Conservation (phyloP, 306 rosid genomes). For the Fragaria ananassa region DNA sequence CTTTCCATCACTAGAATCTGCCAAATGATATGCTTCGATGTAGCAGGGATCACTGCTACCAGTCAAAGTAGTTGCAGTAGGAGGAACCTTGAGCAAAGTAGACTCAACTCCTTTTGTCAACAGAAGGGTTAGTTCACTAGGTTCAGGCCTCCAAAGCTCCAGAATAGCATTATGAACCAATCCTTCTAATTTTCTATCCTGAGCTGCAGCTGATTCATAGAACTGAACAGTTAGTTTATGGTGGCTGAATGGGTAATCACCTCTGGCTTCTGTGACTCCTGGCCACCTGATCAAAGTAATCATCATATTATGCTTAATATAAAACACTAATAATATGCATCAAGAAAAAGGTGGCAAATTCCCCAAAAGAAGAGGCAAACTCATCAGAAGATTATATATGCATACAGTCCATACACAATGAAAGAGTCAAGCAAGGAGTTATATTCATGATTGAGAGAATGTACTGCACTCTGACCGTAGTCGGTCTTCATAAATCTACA, state of each 20-base stretch:
- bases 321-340: background rate
- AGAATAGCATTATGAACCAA: slow-evolving; percentile 97
- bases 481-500: background rate
- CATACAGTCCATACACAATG: background rate
- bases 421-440: slow-evolving; percentile 1
- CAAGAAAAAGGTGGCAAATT: background rate
- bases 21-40: slow-evolving; percentile 93
- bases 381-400: background rate
- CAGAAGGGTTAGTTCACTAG: slow-evolving; percentile 85
- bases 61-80: slow-evolving; percentile 86
- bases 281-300: slow-evolving; percentile 71
- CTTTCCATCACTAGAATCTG: slow-evolving; percentile 90
- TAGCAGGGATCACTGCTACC: slow-evolving; percentile 99
- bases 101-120: slow-evolving; percentile 89
- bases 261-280: slow-evolving; percentile 90
- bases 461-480: background rate
- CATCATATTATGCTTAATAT: background rate
- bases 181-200: slow-evolving; percentile 96
- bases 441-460: slow-evolving; percentile 1
- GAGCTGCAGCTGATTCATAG: slow-evolving; percentile 97
- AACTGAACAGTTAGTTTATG: slow-evolving; percentile 97
- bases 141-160: slow-evolving; percentile 98
- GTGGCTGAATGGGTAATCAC: slow-evolving; percentile 99
- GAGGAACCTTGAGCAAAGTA: slow-evolving; percentile 91
- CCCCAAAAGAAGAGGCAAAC: background rate